Base-by-base conservation (phyloP, 2,329 filamentous ascomycete genomes). In the Emmonsia crescens region DNA sequence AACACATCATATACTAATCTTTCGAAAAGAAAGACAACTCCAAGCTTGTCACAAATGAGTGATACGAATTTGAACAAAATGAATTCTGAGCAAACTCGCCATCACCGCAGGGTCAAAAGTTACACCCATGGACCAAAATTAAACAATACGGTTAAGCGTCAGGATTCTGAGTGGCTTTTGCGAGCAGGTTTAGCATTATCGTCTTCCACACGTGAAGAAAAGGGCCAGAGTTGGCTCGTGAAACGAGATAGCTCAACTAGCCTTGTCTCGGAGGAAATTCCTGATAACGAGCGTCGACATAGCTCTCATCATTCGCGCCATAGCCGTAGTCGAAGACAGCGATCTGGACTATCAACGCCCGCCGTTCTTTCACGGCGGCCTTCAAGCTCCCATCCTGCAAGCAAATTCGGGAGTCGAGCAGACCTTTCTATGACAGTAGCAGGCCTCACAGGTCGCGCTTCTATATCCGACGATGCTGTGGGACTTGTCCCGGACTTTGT, bases 181-280 rank as follows among this genome's bases (percentile, higher is more conserved):
- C 81, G 83, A 59, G 80, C 83, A 0, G 82, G 82, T 2, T 76
- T 83, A 8, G 79, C 80, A 0, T 79, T 85, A 5, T 80, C 83
- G 1, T 79, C 81, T 4, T 78, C 83, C 24, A 79, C 82, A 5
- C 76, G 83, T 44, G 83, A 86, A 66, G 79, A 79, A 62, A 85
- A 86, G 66, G 84, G 84, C n/a, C 83, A 85, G 68, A 80, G 79
- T 61, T 86, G 83, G 83, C 75, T 85, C 2, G 75, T 77, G 2
- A 79, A 83, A 59, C 76, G 82, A 31, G 80, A 82, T 64, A 83
- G 79, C 63, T 80, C 79, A 0, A 85, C 83, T 0, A 81, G 78
- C 54, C 73, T 85, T 2, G 77, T 79, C 10, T 70, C 73, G 1
- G 72, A 79, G 19, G 65, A 63, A 36, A 68, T 72, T 42, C 70